Base-by-base conservation (phyloP, 164 flowering plant genomes). In the Vitis rupestris region DNA sequence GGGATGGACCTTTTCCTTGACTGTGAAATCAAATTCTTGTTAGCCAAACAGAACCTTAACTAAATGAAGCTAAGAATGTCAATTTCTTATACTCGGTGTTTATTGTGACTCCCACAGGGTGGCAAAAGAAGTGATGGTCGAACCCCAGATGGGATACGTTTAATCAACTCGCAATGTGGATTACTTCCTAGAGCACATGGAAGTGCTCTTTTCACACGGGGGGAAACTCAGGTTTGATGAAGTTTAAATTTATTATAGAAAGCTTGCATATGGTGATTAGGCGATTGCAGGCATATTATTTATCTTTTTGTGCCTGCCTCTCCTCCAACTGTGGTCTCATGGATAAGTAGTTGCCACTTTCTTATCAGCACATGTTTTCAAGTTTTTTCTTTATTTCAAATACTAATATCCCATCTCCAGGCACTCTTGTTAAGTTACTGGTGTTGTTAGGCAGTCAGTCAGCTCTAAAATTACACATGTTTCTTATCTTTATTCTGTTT, bases 101-200 rank as follows among this genome's bases (percentile, higher is more conserved):
- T 69, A 37, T 30, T 30, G 31, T 44, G 69, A 23, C 7, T 62
- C 72, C 65, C 68, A n/a, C 72, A 95, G 99, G 94, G 94, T 17
- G 99, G 96, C 69, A 89, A 79, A 87, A 84, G 99, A 84, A 95
- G 99, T 78, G 99, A 95, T 84, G 98, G 99, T 12, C 82, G 98
- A 72, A 85, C 75, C 13, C 85, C 91, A 8, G 81, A 82, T 62
- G 93, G 80, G 54, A 74, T 95, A 72, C 94, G 99, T 19, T 69
- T 68, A 29, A 91, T 95, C 65, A 82, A 80, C 72, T 88, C 98
- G 16, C 77, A 74, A 66, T 90, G 97, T 81, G 96, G 98, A 68
- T 77, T 93, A 67, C 97, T 95, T 77, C 99, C 98, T 64, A 88
- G 99, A 75, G 98, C 97, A 69, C 99, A 95, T 84, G 99, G 99